A percentile compares a stretch with the other conserved stretches of the same genome.
Evolutionary conservation across 305 asterid genomes (phyloP).

Genomic region (Rubia peregrina): DNA sequence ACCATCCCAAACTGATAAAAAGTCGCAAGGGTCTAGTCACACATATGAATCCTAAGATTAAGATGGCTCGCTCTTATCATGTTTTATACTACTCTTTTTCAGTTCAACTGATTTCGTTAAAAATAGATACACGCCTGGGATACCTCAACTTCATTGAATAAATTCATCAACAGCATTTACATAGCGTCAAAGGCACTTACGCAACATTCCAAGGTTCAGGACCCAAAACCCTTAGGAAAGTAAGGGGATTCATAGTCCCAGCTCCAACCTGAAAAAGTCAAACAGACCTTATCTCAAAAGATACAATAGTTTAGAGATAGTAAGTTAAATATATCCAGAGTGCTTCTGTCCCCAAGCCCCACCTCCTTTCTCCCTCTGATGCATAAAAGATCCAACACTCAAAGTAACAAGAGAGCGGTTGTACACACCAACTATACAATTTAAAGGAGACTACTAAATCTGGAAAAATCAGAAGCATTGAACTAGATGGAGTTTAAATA

Average conservation of each 20-base stretch:
- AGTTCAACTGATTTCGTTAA: not conserved
- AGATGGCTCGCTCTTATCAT: not conserved
- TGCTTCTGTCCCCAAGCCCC: not conserved
- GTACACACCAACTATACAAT: not conserved
- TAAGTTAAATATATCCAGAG: conserved; percentile 7
- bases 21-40: not conserved
- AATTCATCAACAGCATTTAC: not conserved
- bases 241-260: conserved; percentile 97
- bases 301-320: conserved; percentile 17
- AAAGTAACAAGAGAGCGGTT: too few relatives aligned
- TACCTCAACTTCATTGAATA: not conserved
- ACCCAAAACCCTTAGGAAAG: conserved; percentile 88
- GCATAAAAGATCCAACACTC: not conserved
- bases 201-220: conserved; percentile 99
- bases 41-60: not conserved
- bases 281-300: conserved; percentile 24
- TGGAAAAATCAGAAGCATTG: not conserved
- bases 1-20: not conserved
- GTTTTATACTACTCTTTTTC: not conserved
- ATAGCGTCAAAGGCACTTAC: conserved; percentile 45
- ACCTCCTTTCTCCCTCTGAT: not conserved
- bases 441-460: not conserved
- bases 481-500: not conserved
- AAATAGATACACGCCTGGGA: not conserved
- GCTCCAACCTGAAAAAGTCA: conserved; percentile 83